Evolutionary conservation across 768 basidiomycete species (phyloP).

Genomic region (Boletales sp.): DNA sequence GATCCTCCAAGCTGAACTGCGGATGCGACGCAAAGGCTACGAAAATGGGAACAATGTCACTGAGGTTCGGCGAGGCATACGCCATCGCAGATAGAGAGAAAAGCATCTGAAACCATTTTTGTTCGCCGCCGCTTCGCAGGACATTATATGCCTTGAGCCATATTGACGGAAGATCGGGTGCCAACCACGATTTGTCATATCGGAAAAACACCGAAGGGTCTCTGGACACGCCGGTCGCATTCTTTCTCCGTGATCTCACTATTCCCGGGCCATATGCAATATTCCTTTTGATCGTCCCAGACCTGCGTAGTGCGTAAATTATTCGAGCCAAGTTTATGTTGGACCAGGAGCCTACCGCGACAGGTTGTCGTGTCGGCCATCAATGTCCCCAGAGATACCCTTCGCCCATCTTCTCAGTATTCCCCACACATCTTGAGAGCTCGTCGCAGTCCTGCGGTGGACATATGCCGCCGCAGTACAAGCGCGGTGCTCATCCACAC

Average conservation of each 20-base stretch:
- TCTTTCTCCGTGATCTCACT: no score
- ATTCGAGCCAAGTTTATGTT: no score
- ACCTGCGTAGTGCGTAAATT: no score
- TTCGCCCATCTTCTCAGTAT: constrained; percentile 1
- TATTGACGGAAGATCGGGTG: constrained; percentile 6
- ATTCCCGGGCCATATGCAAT: no score
- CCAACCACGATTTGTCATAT: constrained; percentile 27
- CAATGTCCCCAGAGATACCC: not conserved
- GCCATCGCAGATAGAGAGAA: constrained; percentile 31
- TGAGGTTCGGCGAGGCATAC: constrained; percentile 11
- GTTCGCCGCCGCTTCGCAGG: constrained; percentile 9
- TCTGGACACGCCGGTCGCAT: no score
- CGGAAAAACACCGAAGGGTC: not conserved
- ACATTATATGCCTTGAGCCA: constrained; percentile 29
- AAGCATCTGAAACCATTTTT: constrained; percentile 14
- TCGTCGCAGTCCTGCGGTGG: not conserved
- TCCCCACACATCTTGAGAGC: not conserved
- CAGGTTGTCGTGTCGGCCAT: not conserved
- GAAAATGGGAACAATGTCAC: constrained; percentile 19
- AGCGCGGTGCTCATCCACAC: constrained; percentile 2
- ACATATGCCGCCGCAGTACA: constrained; percentile 2
- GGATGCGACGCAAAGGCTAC: constrained; percentile 26
- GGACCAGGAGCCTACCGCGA: no score
- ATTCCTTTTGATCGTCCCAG: no score
- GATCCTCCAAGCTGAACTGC: constrained; percentile 3